Base-by-base conservation (phyloP, 2,329 filamentous ascomycete genomes). In the Penicillium sp. region DNA sequence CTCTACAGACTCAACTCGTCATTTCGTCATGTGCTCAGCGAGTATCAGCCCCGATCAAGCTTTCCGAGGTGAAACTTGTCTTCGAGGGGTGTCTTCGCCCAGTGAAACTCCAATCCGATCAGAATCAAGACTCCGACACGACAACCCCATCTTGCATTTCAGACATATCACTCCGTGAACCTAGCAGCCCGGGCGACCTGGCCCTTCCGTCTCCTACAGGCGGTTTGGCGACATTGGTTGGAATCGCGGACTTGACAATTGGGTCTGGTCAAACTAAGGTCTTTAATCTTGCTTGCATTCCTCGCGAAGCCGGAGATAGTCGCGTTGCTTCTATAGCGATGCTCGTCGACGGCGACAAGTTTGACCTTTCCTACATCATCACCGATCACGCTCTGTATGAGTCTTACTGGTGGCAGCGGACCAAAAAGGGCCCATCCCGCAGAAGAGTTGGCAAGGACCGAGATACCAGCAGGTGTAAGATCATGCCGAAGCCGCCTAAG, bases 401-500 rank as follows among this genome's bases (percentile, higher is more conserved):
- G 23, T 63, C 69, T 5, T 67, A 66, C 25, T 76, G 75, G 72
- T 78, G 75, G 75, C 62, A 66, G 32, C 53, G 67, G 10, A 70
- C 64, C 29, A 59, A 62, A 23, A 69, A 68, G 25, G 67, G 65
- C 2, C 57, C 67, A 7, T 49, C 66, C 24, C 60, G 62, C 42
- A 72, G 70, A 57, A 64, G 65, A 38, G 63, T 77, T 23, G 71
- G 74, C 20, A 74, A 74, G 46, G 71, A 72, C 46, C 65, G 71
- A 33, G 74, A 80, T 48, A 74, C 76, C 1, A 74, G 80, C 29
- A 73, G 74, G 1, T 80, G 95, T 48, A 84, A 82, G 48, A 83
- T 98, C 23, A 78, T 90, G 46, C 92, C 93, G 1, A 88, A 95
- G 57, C 93, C 92, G 25, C 93, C 93, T 0, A 97, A 96, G 70